These are phyloP conservation scores for Jamesozyma piceae DNA, from an alignment of 805 yeast genomes.

Conservation along the genomic window DNA sequence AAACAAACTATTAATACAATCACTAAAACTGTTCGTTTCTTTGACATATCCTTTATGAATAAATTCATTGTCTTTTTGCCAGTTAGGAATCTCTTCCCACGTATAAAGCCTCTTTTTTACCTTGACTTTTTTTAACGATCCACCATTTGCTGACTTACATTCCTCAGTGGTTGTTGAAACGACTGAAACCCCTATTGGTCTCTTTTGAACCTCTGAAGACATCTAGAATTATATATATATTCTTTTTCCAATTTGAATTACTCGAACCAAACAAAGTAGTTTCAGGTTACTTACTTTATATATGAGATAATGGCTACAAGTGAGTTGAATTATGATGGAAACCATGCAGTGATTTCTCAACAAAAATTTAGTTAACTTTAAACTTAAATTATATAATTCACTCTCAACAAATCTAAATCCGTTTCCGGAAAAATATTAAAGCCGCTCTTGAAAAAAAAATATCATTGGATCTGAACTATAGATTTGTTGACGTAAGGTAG, in stretches of 20 bases:
- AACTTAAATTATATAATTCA: too few relatives aligned
- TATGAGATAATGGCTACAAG: too few relatives aligned
- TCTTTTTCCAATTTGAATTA: not conserved
- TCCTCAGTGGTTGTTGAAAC: not conserved
- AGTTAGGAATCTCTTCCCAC: conserved; percentile 49
- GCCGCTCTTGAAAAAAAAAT: too few relatives aligned
- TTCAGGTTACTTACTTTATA: too few relatives aligned
- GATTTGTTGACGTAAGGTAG: too few relatives aligned
- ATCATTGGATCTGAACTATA: too few relatives aligned
- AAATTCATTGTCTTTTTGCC: conserved; percentile 68
- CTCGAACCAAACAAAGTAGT: too few relatives aligned
- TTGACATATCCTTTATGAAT: conserved; percentile 55
- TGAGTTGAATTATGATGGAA: too few relatives aligned
- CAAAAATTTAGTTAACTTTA: too few relatives aligned
- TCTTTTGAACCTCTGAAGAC: not conserved
- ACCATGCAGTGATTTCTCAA: too few relatives aligned
- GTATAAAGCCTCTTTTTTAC: conserved; percentile 12
- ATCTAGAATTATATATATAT: not conserved
- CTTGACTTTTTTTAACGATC: not conserved
- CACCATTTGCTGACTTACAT: not conserved
- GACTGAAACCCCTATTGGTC: not conserved
- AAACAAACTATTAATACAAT: conserved; percentile 40
- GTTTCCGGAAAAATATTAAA: too few relatives aligned
- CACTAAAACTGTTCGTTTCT: conserved; percentile 39
- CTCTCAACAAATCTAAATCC: too few relatives aligned